Evolutionary conservation across 2,329 filamentous ascomycete species (phyloP).

Genomic region (Tolypocladium nubicola): DNA sequence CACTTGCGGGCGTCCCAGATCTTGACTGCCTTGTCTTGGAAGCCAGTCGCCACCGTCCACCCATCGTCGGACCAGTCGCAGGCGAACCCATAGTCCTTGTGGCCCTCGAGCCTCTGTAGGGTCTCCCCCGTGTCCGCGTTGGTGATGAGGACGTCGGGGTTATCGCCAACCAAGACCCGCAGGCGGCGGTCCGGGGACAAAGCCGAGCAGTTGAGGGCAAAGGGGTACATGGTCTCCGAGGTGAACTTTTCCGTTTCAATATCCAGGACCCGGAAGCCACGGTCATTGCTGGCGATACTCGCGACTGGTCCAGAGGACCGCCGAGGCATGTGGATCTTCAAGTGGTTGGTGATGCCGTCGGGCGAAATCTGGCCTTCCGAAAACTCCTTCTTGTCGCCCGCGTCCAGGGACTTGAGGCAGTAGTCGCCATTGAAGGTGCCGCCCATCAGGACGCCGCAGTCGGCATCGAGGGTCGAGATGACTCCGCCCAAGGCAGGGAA

Average conservation of each 20-base stretch:
- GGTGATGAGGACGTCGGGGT: constrained; percentile 52
- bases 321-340: constrained; percentile 46
- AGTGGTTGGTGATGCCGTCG: constrained; percentile 53
- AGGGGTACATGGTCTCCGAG: constrained; percentile 39
- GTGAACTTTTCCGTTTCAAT: constrained; percentile 48
- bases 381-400: constrained; percentile 22
- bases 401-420: constrained; percentile 34
- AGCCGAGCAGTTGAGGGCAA: constrained; percentile 62
- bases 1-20: constrained; percentile 70
- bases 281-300: constrained; percentile 54
- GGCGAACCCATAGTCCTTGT: constrained; percentile 63
- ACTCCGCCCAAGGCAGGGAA: constrained; percentile 24
- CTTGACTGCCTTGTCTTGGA: constrained; percentile 62
- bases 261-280: constrained; percentile 47
- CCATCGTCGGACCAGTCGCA: constrained; percentile 75
- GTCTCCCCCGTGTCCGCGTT: constrained; percentile 55
- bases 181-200: constrained; percentile 62
- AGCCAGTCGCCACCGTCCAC: constrained; percentile 64
- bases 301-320: constrained; percentile 40
- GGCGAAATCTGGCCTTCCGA: constrained; percentile 37
- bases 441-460: constrained; percentile 44
- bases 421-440: constrained; percentile 50
- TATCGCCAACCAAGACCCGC: constrained; percentile 64
- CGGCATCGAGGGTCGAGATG: constrained; percentile 41
- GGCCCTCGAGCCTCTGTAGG: constrained; percentile 48